Percentiles rank a stretch among this genome's conserved stretches.
These are phyloP conservation scores for Gaertneriomyces sp. DNA, from an alignment of 192 early-diverging fungal genomes.

Conservation along the genomic window DNA sequence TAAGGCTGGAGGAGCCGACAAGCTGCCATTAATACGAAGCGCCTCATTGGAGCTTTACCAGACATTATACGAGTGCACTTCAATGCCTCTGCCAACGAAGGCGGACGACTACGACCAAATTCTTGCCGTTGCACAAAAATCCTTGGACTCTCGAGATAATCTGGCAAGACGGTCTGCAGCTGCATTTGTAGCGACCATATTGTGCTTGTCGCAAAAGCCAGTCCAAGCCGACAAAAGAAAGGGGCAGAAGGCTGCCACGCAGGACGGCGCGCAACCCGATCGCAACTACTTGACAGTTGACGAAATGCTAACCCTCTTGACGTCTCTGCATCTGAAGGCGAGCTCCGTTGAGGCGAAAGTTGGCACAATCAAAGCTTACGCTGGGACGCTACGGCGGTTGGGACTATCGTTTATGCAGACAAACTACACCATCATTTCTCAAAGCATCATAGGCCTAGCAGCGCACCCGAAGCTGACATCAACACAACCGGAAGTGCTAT, in stretches of 20 bases:
- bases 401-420: conserved; percentile 67
- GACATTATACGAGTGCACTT: conserved; percentile 46
- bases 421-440: conserved; percentile 68
- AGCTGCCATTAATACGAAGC: conserved; percentile 63
- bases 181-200: conserved; percentile 47
- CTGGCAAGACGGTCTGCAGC: conserved; percentile 47
- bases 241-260: conserved; percentile 32
- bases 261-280: conserved; percentile 31
- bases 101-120: conserved; percentile 55
- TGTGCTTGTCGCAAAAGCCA: conserved; percentile 51
- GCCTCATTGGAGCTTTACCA: conserved; percentile 45
- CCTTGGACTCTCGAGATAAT: conserved; percentile 50
- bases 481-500: conserved; percentile 54
- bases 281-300: conserved; percentile 50
- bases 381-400: conserved; percentile 63
- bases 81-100: conserved; percentile 40
- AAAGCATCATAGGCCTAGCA: conserved; percentile 62
- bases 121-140: conserved; percentile 44
- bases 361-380: conserved; percentile 78
- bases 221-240: conserved; percentile 21
- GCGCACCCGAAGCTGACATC: conserved; percentile 47
- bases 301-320: conserved; percentile 69
- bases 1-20: conserved; percentile 64
- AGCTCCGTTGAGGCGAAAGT: conserved; percentile 65
- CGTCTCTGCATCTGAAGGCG: conserved; percentile 55